Base-by-base conservation (phyloP, 345 rosid genomes). In the Rhizophora apiculata region DNA sequence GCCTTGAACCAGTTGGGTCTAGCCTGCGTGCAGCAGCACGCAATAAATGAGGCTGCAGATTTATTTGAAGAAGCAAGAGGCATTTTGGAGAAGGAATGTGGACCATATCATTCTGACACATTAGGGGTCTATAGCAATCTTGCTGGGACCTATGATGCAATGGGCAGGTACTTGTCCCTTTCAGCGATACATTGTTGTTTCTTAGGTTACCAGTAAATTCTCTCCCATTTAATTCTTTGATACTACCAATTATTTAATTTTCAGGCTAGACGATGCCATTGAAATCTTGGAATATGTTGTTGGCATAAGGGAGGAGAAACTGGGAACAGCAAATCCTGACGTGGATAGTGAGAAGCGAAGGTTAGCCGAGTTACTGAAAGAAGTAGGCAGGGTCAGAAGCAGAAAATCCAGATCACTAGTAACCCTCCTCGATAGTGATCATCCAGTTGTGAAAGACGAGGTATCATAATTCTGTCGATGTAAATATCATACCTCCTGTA, bases 111-210 rank as follows among this genome's bases (percentile, higher is more conserved):
- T 85, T 86, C 95, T 0, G 96, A 95, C 60, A 95, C 99, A 0
- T 80, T 92, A 60, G 96, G 88, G 19, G 96, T 92, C 13, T 92
- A 92, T 65, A 91, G 96, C 85, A 95, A 95, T 60, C 91, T 95
- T 8, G 97, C 99, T 8, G 97, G 99, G 43, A 92, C 96, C 15
- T 95, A 92, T 74, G 99, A 95, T 74, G 99, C 99, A 34, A 89
- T 95, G 93, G 99, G 99, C 67, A 92, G 99, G 99, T 95, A 73
- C 49, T 21, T 24, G 13, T 10, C 29, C 48, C 32, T 21, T 61
- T n/a, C 24, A 39, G 36, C 52, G 5, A 10, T 8, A 39, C 3
- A 26, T 15, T 18, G 7, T 1, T 32, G 0, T 9, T 22, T 8
- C 20, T 6, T 39, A 2, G 26, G 4, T 64, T 43, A 26, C 24